A percentile compares a stretch with the other conserved stretches of the same genome.
Conservation (phyloP, 257 asterid species). For the Solanum pinnatisectum region DNA sequence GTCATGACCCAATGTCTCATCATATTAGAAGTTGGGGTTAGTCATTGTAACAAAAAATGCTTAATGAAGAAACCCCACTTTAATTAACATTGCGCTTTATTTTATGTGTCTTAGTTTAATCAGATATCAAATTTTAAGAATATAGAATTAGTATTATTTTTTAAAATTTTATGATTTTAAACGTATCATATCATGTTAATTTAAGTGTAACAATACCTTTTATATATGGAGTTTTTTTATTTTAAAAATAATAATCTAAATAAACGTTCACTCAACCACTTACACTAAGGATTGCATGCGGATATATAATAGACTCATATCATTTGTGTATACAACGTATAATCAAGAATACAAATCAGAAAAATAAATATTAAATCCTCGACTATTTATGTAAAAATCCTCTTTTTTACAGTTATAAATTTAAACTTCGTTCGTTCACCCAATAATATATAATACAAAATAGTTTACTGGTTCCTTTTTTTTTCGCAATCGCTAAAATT, state of each 20-base stretch:
- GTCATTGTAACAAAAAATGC: background rate
- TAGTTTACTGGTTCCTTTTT: too few species aligned
- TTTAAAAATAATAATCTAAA: too few species aligned
- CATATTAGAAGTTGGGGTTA: constrained; percentile 10
- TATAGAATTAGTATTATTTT: background rate
- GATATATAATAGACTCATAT: background rate
- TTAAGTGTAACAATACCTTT: background rate
- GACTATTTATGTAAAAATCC: background rate
- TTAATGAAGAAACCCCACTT: background rate
- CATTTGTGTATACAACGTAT: background rate
- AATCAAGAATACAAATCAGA: background rate
- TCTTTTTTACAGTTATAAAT: background rate
- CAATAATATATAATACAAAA: too few species aligned
- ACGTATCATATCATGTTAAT: background rate
- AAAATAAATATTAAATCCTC: background rate
- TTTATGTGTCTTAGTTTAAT: background rate
- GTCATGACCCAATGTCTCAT: constrained; percentile 25
- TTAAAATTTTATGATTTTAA: background rate
- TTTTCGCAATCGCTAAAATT: background rate
- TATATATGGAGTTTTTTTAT: background rate
- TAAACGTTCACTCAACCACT: background rate
- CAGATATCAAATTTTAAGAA: rapidly evolving
- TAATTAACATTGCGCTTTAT: too few species aligned
- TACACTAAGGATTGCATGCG: background rate
- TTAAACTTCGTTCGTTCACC: background rate